Base-by-base conservation (phyloP, 148 eudicot genomes). In the Cornus controversa region DNA sequence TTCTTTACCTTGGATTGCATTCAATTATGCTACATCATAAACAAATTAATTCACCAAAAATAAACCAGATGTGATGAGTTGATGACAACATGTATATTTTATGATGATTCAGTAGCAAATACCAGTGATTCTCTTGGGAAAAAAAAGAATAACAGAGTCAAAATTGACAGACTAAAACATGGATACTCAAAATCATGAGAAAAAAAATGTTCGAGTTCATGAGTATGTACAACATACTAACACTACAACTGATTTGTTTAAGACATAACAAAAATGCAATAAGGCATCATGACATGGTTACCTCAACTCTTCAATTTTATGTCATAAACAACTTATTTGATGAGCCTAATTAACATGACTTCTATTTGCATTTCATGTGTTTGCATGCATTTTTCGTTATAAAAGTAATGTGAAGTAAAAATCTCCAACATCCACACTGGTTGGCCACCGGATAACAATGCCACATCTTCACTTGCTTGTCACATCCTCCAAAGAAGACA, bases 401-500 rank as follows among this genome's bases (percentile, higher is more conserved):
- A 40, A 9, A 40, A 40, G 45, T 40, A 40, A 40, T 40, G 10
- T 40, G 4, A 31, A 31, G 45, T 40, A 6, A 9, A 40, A 40
- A 40, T 6, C 45, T 40, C 45, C 7, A 40, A 40, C 45, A 40
- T 40, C 45, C 45, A 40, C 27, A 93, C 88, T 0, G 98, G 85
- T 83, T 89, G 98, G 53, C 87, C 90, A 80, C 90, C 97, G 72
- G 93, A 87, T 73, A 83, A 69, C 28, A 95, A 85, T 14, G 93
- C 99, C 98, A 96, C 99, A 96, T 96, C 82, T 96, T 96, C 10
- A 87, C 98, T 79, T 91, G 99, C 78, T 96, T 96, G 85, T 96
- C 98, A 80, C 97, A 92, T 67, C 99, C 99, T 69, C 99, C 99
- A 58, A 97, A 89, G 76, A 96, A 96, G 64, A 96, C 98, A 37